These are phyloP conservation scores for Madurella mycetomatis DNA, from an alignment of 2,329 filamentous ascomycete genomes.

Conservation along the genomic window DNA sequence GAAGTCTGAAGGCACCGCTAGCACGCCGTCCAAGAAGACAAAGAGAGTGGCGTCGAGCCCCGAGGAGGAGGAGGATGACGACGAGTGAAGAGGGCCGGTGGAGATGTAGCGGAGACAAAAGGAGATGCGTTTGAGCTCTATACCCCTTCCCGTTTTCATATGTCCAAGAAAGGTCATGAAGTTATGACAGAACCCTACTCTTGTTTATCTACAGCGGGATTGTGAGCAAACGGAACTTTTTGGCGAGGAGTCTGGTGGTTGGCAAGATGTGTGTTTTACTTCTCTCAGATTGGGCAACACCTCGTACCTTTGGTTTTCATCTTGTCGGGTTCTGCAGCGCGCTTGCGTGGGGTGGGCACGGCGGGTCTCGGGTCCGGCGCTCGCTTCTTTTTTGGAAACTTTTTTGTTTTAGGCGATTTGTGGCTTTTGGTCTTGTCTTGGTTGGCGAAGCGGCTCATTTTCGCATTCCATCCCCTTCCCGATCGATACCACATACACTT, in stretches of 20 bases:
- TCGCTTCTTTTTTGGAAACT: not conserved
- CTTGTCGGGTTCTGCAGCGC: conserved; percentile 5
- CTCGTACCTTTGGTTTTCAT: conserved; percentile 6
- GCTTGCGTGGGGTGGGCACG: conserved; percentile 14
- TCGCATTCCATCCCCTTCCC: conserved; percentile 11
- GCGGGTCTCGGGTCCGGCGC: conserved; percentile 4
- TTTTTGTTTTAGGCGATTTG: conserved; percentile 5
- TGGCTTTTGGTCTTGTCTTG: conserved; percentile 11
- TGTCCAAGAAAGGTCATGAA: conserved; percentile 25
- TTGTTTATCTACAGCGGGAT: conserved; percentile 15
- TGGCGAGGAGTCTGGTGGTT: conserved; percentile 23
- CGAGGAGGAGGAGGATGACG: conserved; percentile 36
- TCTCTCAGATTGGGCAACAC: conserved; percentile 19
- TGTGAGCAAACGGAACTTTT: conserved; percentile 15
- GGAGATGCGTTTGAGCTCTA: conserved; percentile 20
- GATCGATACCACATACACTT: conserved; percentile 27
- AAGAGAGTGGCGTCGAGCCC: conserved; percentile 39
- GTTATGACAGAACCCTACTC: conserved; percentile 28
- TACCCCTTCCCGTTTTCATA: conserved; percentile 24
- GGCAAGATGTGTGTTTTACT: conserved; percentile 12
- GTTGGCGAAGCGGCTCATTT: conserved; percentile 16
- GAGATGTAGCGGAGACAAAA: conserved; percentile 5
- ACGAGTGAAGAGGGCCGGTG: conserved; percentile 17
- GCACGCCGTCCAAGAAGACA: conserved; percentile 49
- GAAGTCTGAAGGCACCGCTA: conserved; percentile 51